Conservation (phyloP, 139 green algal species). For the Diplosphaera chodatii region DNA sequence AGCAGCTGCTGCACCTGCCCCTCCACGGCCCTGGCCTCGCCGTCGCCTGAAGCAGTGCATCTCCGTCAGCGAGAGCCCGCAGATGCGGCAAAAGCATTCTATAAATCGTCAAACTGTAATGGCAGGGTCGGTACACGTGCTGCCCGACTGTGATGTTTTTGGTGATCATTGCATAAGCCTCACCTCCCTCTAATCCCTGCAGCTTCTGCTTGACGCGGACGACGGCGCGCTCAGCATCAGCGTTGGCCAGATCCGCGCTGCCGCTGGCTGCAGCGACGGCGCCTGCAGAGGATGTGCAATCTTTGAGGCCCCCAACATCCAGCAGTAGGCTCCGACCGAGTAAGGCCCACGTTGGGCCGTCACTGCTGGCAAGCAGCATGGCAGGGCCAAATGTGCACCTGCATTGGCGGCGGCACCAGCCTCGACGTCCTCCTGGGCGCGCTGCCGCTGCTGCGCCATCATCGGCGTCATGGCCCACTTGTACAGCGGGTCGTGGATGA, state of each 20-base stretch:
- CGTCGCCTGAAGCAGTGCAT: constrained; percentile 42
- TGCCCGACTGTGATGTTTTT: too few relatives aligned
- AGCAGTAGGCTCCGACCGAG: too few relatives aligned
- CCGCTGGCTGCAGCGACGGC: not conserved
- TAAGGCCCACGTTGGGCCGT: too few relatives aligned
- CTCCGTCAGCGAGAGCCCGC: too few relatives aligned
- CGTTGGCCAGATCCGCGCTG: constrained; percentile 43
- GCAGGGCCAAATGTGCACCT: too few relatives aligned
- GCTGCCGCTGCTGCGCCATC: constrained; percentile 45
- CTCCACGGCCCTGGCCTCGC: constrained; percentile 55
- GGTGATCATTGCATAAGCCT: constrained; percentile 5
- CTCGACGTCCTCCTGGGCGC: constrained; percentile 6
- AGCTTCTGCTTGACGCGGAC: constrained; percentile 92
- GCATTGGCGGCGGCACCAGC: too few relatives aligned
- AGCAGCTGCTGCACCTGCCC: constrained; percentile 83
- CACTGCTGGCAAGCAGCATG: too few relatives aligned
- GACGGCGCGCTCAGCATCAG: constrained; percentile 81
- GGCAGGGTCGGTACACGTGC: too few relatives aligned
- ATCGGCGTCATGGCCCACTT: constrained; percentile 63
- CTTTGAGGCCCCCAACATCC: too few relatives aligned
- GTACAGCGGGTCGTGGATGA: constrained; percentile 93
- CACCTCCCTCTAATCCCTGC: constrained; percentile 64
- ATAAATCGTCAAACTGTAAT: too few relatives aligned
- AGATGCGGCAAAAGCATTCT: too few relatives aligned
- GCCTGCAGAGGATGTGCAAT: too few relatives aligned